A percentile compares a stretch with the other conserved stretches of the same genome.
Conservation (phyloP, 2,329 filamentous ascomycete genomes). For the Penicillium sp. region DNA sequence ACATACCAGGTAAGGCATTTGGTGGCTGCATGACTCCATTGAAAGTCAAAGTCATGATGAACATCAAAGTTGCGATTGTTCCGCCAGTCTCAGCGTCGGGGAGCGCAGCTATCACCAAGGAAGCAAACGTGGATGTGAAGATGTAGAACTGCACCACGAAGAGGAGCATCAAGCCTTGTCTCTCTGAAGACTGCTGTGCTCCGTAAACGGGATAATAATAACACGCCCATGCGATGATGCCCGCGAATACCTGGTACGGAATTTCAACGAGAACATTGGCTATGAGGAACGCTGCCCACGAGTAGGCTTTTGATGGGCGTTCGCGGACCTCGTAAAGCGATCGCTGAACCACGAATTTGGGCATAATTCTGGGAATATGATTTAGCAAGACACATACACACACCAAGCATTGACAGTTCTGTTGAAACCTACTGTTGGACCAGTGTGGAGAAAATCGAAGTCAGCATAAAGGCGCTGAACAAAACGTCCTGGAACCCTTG, state of each 20-base stretch:
- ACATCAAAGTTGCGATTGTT: slow-evolving; percentile 69
- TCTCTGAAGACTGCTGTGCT: slow-evolving; percentile 57
- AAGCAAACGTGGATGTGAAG: slow-evolving; percentile 74
- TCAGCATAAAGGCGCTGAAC: slow-evolving; percentile 78
- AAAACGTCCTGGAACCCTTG: slow-evolving; percentile 81
- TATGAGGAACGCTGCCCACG: slow-evolving; percentile 79
- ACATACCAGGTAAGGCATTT: slow-evolving; percentile 47
- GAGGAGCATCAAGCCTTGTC: slow-evolving; percentile 73
- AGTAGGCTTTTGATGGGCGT: slow-evolving; percentile 75
- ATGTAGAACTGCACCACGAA: slow-evolving; percentile 69
- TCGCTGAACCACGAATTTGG: slow-evolving; percentile 75
- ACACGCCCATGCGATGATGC: slow-evolving; percentile 68
- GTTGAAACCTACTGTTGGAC: slow-evolving; percentile 43
- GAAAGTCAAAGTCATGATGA: slow-evolving; percentile 68
- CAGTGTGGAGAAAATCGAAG: slow-evolving; percentile 49
- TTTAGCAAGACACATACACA: slow-evolving; percentile 37
- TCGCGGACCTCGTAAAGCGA: slow-evolving; percentile 80
- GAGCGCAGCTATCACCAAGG: slow-evolving; percentile 69
- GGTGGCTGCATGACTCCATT: slow-evolving; percentile 64
- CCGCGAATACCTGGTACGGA: slow-evolving; percentile 72
- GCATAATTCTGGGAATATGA: slow-evolving; percentile 51
- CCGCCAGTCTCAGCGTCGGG: slow-evolving; percentile 69
- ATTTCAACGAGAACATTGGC: slow-evolving; percentile 79
- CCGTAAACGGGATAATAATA: slow-evolving; percentile 77
- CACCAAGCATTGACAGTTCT: no score